phyloP scores from a whole-genome alignment of 495 filamentous ascomycete genomes.

The Viridothelium virens region DNA sequence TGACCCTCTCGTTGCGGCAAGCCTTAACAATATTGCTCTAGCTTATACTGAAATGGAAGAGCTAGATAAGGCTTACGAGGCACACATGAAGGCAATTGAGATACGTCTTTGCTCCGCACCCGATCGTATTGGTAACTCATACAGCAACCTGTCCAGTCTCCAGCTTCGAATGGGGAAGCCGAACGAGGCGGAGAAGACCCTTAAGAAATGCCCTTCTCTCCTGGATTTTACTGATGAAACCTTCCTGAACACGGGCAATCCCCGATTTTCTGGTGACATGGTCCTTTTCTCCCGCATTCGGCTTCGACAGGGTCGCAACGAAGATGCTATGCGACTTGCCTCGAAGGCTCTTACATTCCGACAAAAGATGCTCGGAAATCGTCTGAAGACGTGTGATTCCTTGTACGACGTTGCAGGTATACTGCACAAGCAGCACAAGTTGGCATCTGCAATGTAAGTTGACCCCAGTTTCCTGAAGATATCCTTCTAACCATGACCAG shows the following conservation, averaged over 20 bases:
- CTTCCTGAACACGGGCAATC: conserved; percentile 25
- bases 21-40: conserved; percentile 27
- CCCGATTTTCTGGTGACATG: conserved; percentile 26
- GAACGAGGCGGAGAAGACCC: conserved; percentile 29
- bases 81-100: conserved; percentile 24
- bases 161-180: conserved; percentile 26
- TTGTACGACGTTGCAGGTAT: conserved; percentile 25
- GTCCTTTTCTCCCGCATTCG: conserved; percentile 25
- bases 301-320: conserved; percentile 13
- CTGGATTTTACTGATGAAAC: conserved; percentile 29
- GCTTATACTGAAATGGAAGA: conserved; percentile 27
- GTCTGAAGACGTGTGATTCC: conserved; percentile 28
- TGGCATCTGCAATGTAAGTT: conserved; percentile 20
- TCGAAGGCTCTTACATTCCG: conserved; percentile 24
- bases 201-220: conserved; percentile 28
- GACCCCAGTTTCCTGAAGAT: background rate
- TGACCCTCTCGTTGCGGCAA: conserved; percentile 27
- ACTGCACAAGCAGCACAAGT: conserved; percentile 19
- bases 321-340: conserved; percentile 18
- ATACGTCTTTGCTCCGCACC: conserved; percentile 25
- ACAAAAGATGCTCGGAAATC: conserved; percentile 22
- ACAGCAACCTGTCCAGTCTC: conserved; percentile 30
- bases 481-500: conserved; percentile 2
- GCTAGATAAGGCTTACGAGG: conserved; percentile 24
- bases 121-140: conserved; percentile 30